Evolutionary conservation across 306 rosid species (phyloP), one percentile per base, ranked within the genome.

Genomic region (Casuarina equisetifolia): DNA sequence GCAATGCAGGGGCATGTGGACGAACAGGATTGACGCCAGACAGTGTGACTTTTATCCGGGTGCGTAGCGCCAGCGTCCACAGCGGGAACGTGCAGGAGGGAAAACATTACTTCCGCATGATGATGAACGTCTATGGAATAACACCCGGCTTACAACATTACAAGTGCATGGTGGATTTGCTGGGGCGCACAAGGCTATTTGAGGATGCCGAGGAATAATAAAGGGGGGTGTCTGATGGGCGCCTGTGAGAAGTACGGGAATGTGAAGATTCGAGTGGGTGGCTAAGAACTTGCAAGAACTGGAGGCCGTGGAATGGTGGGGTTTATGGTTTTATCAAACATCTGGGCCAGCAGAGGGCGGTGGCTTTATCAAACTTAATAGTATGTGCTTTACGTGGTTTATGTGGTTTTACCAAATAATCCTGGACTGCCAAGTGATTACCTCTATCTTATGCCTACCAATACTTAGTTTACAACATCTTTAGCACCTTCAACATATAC

Each of bases 141-240:
- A 25, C 32, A 25, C 32, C 32, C 32, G 1, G 32, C 32, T 25
- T 25, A 25, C 32, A 25, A 25, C 97, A 90, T 82, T 91, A 89
- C 81, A 94, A 94, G 71, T 91, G 97, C 83, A 85, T 91, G 92
- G 90, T 86, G 43, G 97, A 91, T 84, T 82, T 91, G 73, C 85
- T 91, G 43, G 91, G 94, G 50, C 87, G 86, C 49, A 90, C 91
- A 1, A 92, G 97, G 53, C 84, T 88, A 92, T 83, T 91, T 2
- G 83, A 85, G 13, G 92, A 91, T 63, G 91, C 94, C 0, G 85
- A 74, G 78, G 79, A 58, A 82, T 90, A 86, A 89, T 92, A 72
- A 92, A 88, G 77, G 93, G 79, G 97, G 97, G 39, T 85, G 88
- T 77, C 83, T 91, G 88, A 85, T 91, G 90, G 97, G 97, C 81